Percentiles rank a stretch among this genome's conserved stretches.
phyloP scores from a whole-genome alignment of 345 rosid species.

The Corchorus capsularis region DNA sequence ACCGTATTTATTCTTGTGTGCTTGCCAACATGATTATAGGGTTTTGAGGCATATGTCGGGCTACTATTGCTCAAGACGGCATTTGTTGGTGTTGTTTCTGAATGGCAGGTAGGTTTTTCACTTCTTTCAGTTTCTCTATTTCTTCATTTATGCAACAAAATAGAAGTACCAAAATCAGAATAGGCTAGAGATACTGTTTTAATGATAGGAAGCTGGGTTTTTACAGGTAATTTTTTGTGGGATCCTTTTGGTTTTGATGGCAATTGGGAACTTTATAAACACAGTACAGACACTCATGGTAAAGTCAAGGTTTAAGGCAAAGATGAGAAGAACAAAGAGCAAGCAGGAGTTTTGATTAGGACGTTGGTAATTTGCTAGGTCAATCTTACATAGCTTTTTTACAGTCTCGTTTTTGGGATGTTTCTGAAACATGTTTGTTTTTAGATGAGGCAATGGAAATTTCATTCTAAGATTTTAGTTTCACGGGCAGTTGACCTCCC shows the following conservation, averaged over 20 bases:
- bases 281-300: conserved; percentile 78
- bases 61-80: conserved; percentile 77
- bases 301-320: conserved; percentile 92
- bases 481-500: background rate
- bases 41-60: conserved; percentile 94
- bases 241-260: conserved; percentile 82
- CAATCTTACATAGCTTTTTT: conserved; percentile 26
- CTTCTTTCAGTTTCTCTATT: background rate
- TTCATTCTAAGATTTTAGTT: background rate
- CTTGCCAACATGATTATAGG: conserved; percentile 46
- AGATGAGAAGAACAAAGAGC: conserved; percentile 92
- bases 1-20: conserved; percentile 15
- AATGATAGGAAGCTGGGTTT: conserved; percentile 16
- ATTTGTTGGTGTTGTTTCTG: conserved; percentile 65
- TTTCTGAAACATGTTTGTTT: conserved; percentile 23
- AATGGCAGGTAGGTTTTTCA: conserved; percentile 78
- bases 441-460: conserved; percentile 24
- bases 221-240: conserved; percentile 87
- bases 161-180: background rate
- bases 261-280: conserved; percentile 85
- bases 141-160: background rate
- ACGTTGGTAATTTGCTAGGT: conserved; percentile 9
- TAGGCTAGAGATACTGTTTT: background rate
- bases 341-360: conserved; percentile 65
- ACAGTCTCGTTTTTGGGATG: conserved; percentile 31